Conservation (phyloP, 129 eudicot genomes). For the Daucus carota region DH1_v3.0 NC_030383.2:52045501-52046000, state of each 20-base stretch:
- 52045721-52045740: neutral
- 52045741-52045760: conserved; percentile 51
- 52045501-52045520: conserved; percentile 55
- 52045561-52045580: conserved; percentile 24
- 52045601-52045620: conserved; percentile 66
- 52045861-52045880: conserved; percentile 69
- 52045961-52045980: neutral
- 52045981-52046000: neutral
- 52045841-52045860: conserved; percentile 56
- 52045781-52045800: conserved; percentile 64
- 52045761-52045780: conserved; percentile 83
- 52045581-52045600: conserved; percentile 34
- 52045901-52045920: no score
- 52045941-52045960: neutral
- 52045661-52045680: conserved; percentile 5
- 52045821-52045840: conserved; percentile 62
- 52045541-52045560: conserved; percentile 33
- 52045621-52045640: conserved; percentile 73
- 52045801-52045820: conserved; percentile 84
- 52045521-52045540: conserved; percentile 18
- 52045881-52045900: conserved; percentile 86
- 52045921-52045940: neutral
- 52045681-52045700: neutral
- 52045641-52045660: conserved; percentile 69
- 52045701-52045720: neutral